phyloP scores from a whole-genome alignment of 2,329 filamentous ascomycete species.

The Fusarium aywerte region DNA sequence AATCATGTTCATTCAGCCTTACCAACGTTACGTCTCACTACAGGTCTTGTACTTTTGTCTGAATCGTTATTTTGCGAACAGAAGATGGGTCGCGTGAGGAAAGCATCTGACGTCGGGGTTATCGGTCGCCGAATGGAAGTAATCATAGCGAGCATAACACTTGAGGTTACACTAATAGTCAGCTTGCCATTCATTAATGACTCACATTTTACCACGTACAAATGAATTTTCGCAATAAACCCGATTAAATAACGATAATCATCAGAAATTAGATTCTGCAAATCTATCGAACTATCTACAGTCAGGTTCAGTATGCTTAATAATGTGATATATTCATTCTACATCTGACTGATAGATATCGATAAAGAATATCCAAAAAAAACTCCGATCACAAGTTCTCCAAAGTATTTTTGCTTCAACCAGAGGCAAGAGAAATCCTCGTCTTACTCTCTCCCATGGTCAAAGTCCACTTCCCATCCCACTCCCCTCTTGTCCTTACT shows the following conservation, averaged over 20 bases:
- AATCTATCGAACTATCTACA: too few species aligned
- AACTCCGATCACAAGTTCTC: too few species aligned
- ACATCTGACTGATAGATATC: too few species aligned
- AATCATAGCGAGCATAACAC: neutral
- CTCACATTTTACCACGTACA: neutral
- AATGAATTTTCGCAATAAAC: neutral
- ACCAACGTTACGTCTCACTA: neutral
- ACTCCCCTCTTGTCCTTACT: conserved; percentile 11
- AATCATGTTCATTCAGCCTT: conserved; percentile 18
- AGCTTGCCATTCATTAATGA: neutral
- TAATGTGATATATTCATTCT: too few species aligned
- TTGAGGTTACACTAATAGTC: neutral
- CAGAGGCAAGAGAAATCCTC: conserved; percentile 43
- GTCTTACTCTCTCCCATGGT: conserved; percentile 43
- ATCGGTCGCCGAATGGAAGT: neutral
- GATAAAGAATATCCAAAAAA: too few species aligned
- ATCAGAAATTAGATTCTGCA: too few species aligned
- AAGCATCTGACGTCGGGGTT: conserved; percentile 4
- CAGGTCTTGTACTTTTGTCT: neutral
- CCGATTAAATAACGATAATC: neutral
- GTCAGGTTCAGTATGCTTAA: too few species aligned
- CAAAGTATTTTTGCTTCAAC: conserved; percentile 4
- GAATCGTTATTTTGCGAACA: neutral
- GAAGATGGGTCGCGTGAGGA: neutral
- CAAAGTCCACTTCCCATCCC: conserved; percentile 36